Evolutionary conservation across 371 early-diverging fungal species (phyloP).

Genomic region (Mucor plumbeus): DNA sequence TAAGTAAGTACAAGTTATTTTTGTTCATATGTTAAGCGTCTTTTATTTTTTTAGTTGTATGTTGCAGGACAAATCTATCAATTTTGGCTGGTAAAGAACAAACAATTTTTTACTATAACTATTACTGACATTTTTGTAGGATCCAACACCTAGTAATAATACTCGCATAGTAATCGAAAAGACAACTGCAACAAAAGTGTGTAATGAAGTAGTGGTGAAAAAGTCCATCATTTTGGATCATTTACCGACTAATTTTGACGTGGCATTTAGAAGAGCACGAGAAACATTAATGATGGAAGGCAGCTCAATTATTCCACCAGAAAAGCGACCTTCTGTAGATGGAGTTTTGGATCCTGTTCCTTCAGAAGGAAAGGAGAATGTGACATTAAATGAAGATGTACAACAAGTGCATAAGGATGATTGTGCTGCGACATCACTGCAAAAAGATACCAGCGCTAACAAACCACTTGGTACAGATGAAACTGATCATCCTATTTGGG

Average conservation of each 20-base stretch:
- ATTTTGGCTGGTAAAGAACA: slow-evolving; percentile 48
- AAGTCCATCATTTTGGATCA: slow-evolving; percentile 54
- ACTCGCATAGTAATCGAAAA: slow-evolving; percentile 54
- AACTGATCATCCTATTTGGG: slow-evolving; percentile 10
- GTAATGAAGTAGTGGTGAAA: slow-evolving; percentile 46
- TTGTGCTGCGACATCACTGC: not conserved
- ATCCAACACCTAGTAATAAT: slow-evolving; percentile 51
- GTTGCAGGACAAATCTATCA: slow-evolving; percentile 57
- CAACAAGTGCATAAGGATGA: slow-evolving; percentile 11
- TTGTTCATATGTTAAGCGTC: not conserved
- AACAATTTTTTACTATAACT: too few relatives aligned
- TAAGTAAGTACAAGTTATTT: slow-evolving; percentile 18
- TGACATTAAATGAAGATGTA: slow-evolving; percentile 2
- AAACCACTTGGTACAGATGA: not conserved
- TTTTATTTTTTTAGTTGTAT: slow-evolving; percentile 34
- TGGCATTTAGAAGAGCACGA: slow-evolving; percentile 48
- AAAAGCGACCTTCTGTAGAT: not conserved
- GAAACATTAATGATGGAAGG: slow-evolving; percentile 47
- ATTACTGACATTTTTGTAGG: slow-evolving; percentile 18
- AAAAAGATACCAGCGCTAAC: not conserved
- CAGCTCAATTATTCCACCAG: not conserved
- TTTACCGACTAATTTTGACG: slow-evolving; percentile 54
- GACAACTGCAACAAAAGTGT: slow-evolving; percentile 42
- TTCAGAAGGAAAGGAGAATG: slow-evolving; percentile 1
- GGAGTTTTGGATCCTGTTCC: slow-evolving; percentile 21